Evolutionary conservation across 495 filamentous ascomycete genomes (phyloP).

Genomic region (Trichoderma reesei): DNA sequence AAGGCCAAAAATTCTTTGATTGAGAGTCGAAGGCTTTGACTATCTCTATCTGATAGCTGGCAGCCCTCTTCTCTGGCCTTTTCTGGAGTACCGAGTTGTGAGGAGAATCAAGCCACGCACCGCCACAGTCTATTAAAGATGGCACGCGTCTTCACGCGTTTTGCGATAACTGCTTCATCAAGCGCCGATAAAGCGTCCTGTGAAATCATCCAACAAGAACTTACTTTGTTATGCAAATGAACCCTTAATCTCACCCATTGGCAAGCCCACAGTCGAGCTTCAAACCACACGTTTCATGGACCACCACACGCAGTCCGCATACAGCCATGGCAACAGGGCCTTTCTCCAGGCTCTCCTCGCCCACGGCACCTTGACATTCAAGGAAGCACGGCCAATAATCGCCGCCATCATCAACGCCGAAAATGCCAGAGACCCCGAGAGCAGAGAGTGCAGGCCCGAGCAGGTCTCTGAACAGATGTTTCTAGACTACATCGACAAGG

Average conservation of each 20-base stretch:
- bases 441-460: slow-evolving; percentile 22
- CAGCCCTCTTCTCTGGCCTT: neutral
- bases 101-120: neutral
- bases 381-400: slow-evolving; percentile 61
- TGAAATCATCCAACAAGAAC: neutral
- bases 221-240: neutral
- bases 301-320: slow-evolving; percentile 12
- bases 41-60: neutral
- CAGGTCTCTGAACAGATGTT: slow-evolving; percentile 63
- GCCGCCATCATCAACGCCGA: slow-evolving; percentile 52
- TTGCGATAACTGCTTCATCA: neutral
- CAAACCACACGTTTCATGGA: neutral
- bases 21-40: neutral
- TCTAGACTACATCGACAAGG: slow-evolving; percentile 52
- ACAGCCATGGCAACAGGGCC: slow-evolving; percentile 67
- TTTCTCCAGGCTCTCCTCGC: slow-evolving; percentile 88
- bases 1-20: neutral
- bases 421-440: neutral
- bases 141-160: slow-evolving; percentile 4
- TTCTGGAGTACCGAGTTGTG: neutral
- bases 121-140: neutral
- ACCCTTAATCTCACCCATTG: neutral
- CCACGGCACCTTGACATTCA: slow-evolving; percentile 62
- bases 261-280: neutral
- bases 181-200: neutral